Conservation (phyloP, 768 basidiomycete species). For the Mycena rosella region DNA sequence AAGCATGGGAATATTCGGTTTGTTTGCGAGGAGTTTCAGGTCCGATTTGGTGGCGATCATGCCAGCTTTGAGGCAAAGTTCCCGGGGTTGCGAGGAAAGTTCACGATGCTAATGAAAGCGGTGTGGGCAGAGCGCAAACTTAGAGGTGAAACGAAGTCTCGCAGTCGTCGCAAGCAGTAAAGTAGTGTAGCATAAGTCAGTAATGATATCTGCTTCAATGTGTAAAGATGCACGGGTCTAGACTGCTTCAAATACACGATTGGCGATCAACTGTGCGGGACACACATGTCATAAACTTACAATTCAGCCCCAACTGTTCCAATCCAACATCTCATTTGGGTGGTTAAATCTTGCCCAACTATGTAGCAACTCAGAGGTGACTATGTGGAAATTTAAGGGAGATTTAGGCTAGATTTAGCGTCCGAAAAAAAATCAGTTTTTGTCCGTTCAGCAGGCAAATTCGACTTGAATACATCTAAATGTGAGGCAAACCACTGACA, state of each 20-base stretch:
- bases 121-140: constrained; percentile 24
- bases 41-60: neutral
- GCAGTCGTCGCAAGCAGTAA: constrained; percentile 8
- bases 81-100: constrained; percentile 18
- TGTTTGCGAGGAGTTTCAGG: constrained; percentile 14
- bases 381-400: constrained; percentile 14
- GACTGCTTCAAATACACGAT: no score
- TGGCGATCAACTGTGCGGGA: neutral
- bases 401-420: constrained; percentile 13
- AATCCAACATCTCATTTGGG: no score
- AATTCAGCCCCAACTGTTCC: no score
- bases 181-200: no score
- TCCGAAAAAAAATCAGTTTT: constrained; percentile 5
- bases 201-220: no score
- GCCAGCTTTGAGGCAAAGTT: neutral
- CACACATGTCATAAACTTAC: no score
- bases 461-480: no score
- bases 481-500: no score
- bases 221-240: no score
- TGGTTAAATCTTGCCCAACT: constrained; percentile 12
- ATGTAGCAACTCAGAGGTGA: constrained; percentile 19
- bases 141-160: no score
- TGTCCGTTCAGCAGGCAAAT: no score
- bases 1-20: constrained; percentile 23
- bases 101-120: constrained; percentile 19